Percentiles rank a stretch among this genome's conserved stretches.
phyloP scores from a whole-genome alignment of 805 yeast species.

The Candida bentonensis region DNA sequence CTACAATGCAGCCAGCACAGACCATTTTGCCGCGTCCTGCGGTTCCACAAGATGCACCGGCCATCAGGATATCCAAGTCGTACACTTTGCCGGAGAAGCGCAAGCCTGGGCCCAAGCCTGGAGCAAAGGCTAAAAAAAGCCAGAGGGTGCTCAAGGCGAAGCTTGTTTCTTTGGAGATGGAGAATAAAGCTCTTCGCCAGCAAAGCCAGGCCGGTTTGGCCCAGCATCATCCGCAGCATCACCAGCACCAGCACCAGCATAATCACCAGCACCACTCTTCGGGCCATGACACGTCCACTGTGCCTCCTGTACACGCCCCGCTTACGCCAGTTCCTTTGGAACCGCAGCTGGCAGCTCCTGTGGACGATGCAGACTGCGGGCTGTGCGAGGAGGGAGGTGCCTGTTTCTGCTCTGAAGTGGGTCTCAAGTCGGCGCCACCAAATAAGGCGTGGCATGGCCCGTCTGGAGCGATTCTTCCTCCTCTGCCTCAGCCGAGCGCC shows the following conservation, averaged over 20 bases:
- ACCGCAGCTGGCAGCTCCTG: not conserved
- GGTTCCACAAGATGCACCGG: not conserved
- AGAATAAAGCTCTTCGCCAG: not conserved
- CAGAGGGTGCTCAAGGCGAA: not conserved
- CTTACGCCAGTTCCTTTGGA: not conserved
- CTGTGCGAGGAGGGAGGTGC: constrained; percentile 20
- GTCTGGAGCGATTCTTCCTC: not conserved
- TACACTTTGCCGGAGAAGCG: not conserved
- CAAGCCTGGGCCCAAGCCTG: not conserved
- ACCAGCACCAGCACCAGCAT: not conserved
- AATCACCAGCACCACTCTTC: not conserved
- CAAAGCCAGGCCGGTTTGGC: too few species aligned
- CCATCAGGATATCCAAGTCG: not conserved
- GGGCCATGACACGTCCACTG: too few species aligned
- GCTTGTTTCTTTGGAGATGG: not conserved
- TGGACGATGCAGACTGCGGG: constrained; percentile 17
- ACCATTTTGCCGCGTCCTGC: not conserved
- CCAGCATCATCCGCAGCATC: not conserved
- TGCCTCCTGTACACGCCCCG: not conserved
- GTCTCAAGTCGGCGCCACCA: constrained; percentile 13
- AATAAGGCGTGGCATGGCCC: not conserved
- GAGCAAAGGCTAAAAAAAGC: not conserved
- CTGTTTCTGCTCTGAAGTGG: constrained; percentile 22
- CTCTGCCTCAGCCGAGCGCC: not conserved
- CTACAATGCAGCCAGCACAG: not conserved